Conservation (phyloP, 495 filamentous ascomycete species). For the Aspergillus biplanus region DNA sequence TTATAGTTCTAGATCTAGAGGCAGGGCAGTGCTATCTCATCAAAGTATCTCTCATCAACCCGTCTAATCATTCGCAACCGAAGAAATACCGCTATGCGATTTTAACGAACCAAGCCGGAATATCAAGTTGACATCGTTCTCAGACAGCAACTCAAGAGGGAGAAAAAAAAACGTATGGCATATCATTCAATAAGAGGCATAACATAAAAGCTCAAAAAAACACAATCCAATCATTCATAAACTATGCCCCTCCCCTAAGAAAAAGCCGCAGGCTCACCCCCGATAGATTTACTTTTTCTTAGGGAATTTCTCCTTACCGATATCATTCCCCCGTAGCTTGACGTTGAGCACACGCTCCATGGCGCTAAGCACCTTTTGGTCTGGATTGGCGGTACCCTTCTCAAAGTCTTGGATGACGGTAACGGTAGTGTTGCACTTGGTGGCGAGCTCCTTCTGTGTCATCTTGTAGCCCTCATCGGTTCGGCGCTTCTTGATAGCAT, state of each 20-base stretch:
- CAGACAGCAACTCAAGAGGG: conserved; percentile 23
- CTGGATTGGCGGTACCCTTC: conserved; percentile 75
- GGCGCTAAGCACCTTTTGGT: conserved; percentile 78
- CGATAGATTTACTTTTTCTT: conserved; percentile 61
- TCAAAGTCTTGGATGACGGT: conserved; percentile 84
- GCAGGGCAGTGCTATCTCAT: not conserved
- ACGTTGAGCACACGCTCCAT: conserved; percentile 88
- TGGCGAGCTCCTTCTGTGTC: conserved; percentile 96
- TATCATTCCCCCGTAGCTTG: conserved; percentile 78
- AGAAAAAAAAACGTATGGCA: conserved; percentile 22
- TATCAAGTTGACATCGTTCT: conserved; percentile 37
- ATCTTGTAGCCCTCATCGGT: conserved; percentile 77
- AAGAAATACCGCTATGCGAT: not conserved
- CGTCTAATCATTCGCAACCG: not conserved
- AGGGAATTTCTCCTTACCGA: conserved; percentile 75
- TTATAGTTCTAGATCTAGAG: not conserved
- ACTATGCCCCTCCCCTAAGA: conserved; percentile 30
- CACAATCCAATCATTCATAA: conserved; percentile 17
- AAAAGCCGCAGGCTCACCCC: conserved; percentile 37
- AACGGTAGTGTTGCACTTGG: conserved; percentile 86
- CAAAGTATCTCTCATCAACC: not conserved
- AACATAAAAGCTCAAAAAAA: conserved; percentile 29
- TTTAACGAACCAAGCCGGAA: not conserved
- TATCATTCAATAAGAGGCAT: conserved; percentile 30
- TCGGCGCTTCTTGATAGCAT: conserved; percentile 77